These are phyloP conservation scores for Amauroascus niger DNA, from an alignment of 2,329 filamentous ascomycete species.

Conservation along the genomic window DNA sequence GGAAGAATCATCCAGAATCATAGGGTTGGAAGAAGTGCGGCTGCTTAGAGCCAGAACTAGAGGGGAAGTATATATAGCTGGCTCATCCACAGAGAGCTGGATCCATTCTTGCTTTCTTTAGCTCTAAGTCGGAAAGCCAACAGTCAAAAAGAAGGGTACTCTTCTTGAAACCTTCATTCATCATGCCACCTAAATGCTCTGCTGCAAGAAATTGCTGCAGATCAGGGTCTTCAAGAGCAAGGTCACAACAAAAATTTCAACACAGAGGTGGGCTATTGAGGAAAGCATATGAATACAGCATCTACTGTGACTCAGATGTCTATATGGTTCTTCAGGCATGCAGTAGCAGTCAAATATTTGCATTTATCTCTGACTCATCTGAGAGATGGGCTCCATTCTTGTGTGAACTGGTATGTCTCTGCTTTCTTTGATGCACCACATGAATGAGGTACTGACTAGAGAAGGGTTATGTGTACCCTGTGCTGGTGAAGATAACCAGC, in stretches of 20 bases:
- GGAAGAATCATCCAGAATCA: not conserved
- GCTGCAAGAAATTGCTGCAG: not conserved
- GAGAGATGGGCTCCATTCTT: not conserved
- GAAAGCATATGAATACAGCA: conserved; percentile 1
- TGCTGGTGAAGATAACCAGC: not conserved
- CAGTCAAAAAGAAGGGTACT: not conserved
- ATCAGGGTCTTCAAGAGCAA: not conserved
- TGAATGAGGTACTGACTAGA: not conserved
- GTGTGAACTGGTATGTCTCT: not conserved
- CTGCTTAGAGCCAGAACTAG: not conserved
- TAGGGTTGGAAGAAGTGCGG: not conserved
- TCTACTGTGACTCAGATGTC: not conserved
- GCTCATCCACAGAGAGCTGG: not conserved
- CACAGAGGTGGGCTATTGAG: not conserved
- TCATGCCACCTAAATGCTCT: not conserved
- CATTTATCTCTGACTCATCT: not conserved
- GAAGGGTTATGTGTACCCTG: not conserved
- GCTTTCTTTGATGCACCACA: not conserved
- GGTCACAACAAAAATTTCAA: not conserved
- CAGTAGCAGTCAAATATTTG: not conserved
- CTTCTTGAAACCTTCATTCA: not conserved
- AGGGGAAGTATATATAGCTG: not conserved
- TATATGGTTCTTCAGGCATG: not conserved
- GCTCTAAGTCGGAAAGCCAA: not conserved
- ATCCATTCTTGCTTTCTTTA: not conserved